Evolutionary conservation across 257 asterid genomes (phyloP).

Genomic region (Henckelia pumila): DNA sequence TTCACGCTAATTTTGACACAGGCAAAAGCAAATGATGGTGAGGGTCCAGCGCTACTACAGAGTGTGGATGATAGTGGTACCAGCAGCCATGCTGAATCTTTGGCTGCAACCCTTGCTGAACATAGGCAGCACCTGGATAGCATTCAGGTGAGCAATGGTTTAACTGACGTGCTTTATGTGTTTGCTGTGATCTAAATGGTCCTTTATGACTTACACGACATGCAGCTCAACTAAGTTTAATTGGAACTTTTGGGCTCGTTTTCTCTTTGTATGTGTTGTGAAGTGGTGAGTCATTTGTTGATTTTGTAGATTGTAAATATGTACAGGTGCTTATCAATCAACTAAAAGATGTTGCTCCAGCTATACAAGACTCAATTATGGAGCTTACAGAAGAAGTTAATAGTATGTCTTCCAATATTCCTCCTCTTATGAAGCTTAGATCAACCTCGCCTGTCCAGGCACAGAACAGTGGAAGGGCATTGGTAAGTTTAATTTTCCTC

Average conservation of each 20-base stretch:
- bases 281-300: conserved; percentile 20
- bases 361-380: conserved; percentile 81
- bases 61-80: conserved; percentile 63
- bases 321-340: conserved; percentile 94
- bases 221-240: conserved; percentile 23
- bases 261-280: conserved; percentile 13
- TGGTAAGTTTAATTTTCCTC: conserved; percentile 40
- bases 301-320: conserved; percentile 9
- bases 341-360: conserved; percentile 93
- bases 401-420: conserved; percentile 64
- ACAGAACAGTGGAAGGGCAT: conserved; percentile 70
- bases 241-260: conserved; percentile 9
- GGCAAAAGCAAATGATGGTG: conserved; percentile 94
- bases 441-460: conserved; percentile 68
- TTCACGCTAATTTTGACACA: conserved; percentile 32
- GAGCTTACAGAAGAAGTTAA: conserved; percentile 88
- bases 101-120: conserved; percentile 84
- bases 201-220: not conserved
- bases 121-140: conserved; percentile 93
- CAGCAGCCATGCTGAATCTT: conserved; percentile 87
- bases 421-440: conserved; percentile 55
- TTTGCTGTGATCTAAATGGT: conserved; percentile 3
- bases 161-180: conserved; percentile 17
- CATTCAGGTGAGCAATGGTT: conserved; percentile 70
- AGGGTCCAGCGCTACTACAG: conserved; percentile 91